A percentile compares a stretch with the other conserved stretches of the same genome.
Evolutionary conservation across 768 basidiomycete species (phyloP).

Genomic region (Cystobasidiopsis lactophilus): DNA sequence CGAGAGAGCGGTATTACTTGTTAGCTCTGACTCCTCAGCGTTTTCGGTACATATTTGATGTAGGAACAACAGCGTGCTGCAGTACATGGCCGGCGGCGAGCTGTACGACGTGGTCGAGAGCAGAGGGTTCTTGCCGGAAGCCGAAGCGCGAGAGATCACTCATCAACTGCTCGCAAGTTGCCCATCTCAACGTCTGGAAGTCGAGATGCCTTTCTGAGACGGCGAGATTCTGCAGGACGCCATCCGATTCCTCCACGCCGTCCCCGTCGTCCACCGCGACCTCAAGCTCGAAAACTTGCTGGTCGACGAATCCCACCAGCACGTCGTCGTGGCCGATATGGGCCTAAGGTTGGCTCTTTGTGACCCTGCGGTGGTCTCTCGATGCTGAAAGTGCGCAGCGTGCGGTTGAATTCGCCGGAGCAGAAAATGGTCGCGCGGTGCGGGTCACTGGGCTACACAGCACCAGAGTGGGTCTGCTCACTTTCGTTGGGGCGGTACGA

Average conservation of each 20-base stretch:
- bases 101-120: background rate
- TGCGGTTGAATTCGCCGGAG: too few relatives aligned
- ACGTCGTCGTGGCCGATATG: background rate
- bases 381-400: too few relatives aligned
- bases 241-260: background rate
- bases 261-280: background rate
- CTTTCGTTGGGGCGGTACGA: background rate
- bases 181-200: background rate
- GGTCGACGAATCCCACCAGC: background rate
- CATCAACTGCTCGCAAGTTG: background rate
- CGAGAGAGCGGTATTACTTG: background rate
- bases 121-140: background rate
- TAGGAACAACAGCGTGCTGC: background rate
- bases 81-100: slow-evolving; percentile 1
- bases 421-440: background rate
- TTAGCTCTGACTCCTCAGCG: background rate
- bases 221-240: background rate
- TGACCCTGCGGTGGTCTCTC: too few relatives aligned
- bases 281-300: background rate
- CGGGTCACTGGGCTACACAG: background rate
- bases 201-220: background rate
- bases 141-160: background rate
- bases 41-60: background rate
- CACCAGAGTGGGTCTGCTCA: background rate
- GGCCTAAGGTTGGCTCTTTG: too few relatives aligned